Conservation (phyloP, 345 rosid genomes). For the Acer saccharum region DNA sequence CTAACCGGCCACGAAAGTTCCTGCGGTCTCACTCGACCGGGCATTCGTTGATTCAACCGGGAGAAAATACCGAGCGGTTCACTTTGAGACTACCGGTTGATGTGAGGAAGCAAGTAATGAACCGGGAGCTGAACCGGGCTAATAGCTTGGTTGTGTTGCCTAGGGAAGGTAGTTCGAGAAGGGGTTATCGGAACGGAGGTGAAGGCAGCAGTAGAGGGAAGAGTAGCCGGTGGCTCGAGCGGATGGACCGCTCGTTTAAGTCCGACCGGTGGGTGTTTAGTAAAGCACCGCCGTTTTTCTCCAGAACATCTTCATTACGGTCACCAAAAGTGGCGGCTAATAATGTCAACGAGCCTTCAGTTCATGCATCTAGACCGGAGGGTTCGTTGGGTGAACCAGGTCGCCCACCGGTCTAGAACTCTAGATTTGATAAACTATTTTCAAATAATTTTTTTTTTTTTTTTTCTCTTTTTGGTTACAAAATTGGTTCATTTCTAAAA, state of each 20-base stretch:
- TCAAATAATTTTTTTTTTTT: not conserved
- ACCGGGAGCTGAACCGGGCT: conserved; percentile 63
- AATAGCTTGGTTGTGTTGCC: conserved; percentile 59
- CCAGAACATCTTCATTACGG: conserved; percentile 51
- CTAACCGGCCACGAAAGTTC: conserved; percentile 38
- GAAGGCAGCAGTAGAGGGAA: conserved; percentile 46
- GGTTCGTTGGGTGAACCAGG: conserved; percentile 24
- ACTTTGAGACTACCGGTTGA: conserved; percentile 72
- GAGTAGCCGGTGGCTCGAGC: conserved; percentile 32
- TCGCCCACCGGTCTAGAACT: conserved; percentile 53
- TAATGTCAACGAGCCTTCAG: conserved; percentile 37
- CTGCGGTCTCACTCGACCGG: conserved; percentile 91
- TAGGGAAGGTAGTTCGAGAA: conserved; percentile 52
- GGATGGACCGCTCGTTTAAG: conserved; percentile 27
- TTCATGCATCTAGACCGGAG: conserved; percentile 26
- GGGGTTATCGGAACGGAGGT: conserved; percentile 42
- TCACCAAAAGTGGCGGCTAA: conserved; percentile 47
- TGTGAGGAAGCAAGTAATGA: conserved; percentile 68
- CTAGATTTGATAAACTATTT: conserved; percentile 24
- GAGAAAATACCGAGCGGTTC: conserved; percentile 82
- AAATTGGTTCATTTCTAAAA: not conserved
- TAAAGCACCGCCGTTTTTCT: conserved; percentile 45
- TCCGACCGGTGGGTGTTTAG: conserved; percentile 62
- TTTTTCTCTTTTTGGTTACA: too few relatives aligned
- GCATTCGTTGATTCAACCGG: conserved; percentile 83